A percentile compares a stretch with the other conserved stretches of the same genome.
Conservation (phyloP, 2,329 filamentous ascomycete species). For the Claviceps sp. region DNA sequence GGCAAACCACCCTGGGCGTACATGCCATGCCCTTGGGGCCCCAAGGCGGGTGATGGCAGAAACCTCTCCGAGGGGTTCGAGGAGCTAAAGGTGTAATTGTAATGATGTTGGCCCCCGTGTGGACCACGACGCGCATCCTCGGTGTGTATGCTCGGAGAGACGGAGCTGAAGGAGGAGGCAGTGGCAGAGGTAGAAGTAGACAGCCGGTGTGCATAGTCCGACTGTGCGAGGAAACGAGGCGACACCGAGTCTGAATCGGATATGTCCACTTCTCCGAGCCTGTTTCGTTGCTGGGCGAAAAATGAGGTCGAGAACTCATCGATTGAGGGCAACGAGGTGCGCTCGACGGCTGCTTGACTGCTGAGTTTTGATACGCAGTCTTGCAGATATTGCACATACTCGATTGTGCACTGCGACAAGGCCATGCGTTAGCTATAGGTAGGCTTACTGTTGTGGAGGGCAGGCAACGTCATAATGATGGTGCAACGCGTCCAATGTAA, state of each 20-base stretch:
- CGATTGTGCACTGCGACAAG: constrained; percentile 65
- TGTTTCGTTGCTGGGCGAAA: constrained; percentile 19
- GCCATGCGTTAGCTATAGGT: neutral
- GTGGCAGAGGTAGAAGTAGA: neutral
- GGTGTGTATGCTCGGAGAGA: constrained; percentile 37
- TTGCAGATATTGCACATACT: constrained; percentile 89
- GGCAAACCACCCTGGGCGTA: constrained; percentile 29
- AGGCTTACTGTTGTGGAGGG: too few species aligned
- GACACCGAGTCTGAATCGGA: constrained; percentile 37
- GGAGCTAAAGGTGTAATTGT: constrained; percentile 26
- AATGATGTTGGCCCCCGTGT: constrained; percentile 36
- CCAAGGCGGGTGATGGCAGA: constrained; percentile 39
- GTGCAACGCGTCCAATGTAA: too few species aligned
- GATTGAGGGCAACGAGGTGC: constrained; percentile 21
- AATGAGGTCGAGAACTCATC: constrained; percentile 25
- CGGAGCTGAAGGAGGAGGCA: constrained; percentile 15
- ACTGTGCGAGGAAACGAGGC: constrained; percentile 26
- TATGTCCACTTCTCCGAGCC: constrained; percentile 45
- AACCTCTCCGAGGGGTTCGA: too few species aligned
- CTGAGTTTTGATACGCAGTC: constrained; percentile 76
- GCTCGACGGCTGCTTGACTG: constrained; percentile 27
- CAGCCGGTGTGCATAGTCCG: constrained; percentile 25
- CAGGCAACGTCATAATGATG: too few species aligned
- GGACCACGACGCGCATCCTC: constrained; percentile 32
- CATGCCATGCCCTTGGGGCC: constrained; percentile 26